Conservation (phyloP, 495 filamentous ascomycete genomes). For the Aspergillus cavernicola region DNA sequence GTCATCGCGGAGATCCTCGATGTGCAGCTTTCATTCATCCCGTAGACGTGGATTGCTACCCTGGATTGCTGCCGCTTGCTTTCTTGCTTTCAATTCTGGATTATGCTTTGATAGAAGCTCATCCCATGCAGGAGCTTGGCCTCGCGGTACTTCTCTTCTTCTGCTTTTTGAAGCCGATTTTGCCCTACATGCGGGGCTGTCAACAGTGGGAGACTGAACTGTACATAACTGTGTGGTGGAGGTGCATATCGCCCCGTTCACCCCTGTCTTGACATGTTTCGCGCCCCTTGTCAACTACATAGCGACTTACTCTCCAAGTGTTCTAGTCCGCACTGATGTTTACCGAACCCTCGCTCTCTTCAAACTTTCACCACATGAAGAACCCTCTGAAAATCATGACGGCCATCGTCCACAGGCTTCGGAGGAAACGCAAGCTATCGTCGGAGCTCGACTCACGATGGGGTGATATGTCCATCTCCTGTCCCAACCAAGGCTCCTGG, state of each 20-base stretch:
- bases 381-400: slow-evolving; percentile 31
- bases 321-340: slow-evolving; percentile 6
- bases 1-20: slow-evolving; percentile 10
- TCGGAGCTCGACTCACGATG: slow-evolving; percentile 41
- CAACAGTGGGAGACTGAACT: not conserved
- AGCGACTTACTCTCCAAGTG: not conserved
- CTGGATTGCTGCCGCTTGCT: not conserved
- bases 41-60: slow-evolving; percentile 1
- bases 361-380: slow-evolving; percentile 24
- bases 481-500: slow-evolving; percentile 44
- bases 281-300: not conserved
- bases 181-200: not conserved
- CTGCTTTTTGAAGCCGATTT: not conserved
- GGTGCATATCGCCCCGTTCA: not conserved
- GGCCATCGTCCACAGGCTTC: slow-evolving; percentile 33
- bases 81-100: slow-evolving; percentile 6
- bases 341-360: slow-evolving; percentile 6
- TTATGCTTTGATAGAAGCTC: slow-evolving; percentile 28
- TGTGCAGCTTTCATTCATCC: slow-evolving; percentile 12
- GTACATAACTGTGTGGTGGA: slow-evolving; percentile 10
- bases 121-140: slow-evolving; percentile 18
- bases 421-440: slow-evolving; percentile 37
- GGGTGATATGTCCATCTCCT: slow-evolving; percentile 41
- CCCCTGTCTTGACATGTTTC: not conserved
- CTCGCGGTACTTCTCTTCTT: slow-evolving; percentile 5